Percentiles rank a stretch among this genome's conserved stretches.
phyloP scores from a whole-genome alignment of 345 rosid genomes.

The Boechera retrofracta region DNA sequence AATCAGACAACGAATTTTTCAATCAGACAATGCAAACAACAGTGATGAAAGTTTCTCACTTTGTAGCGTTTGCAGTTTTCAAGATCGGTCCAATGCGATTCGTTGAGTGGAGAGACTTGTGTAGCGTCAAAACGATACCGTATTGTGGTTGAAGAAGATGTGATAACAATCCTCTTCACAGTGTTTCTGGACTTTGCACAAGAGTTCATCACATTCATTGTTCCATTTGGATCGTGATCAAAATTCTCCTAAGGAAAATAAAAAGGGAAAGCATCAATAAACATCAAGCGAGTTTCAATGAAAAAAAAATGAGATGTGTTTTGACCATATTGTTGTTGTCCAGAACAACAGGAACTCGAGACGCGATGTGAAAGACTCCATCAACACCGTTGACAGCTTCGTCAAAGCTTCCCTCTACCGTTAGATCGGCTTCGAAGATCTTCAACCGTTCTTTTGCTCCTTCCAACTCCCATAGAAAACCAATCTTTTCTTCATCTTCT shows the following conservation, averaged over 20 bases:
- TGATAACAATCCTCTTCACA: constrained; percentile 70
- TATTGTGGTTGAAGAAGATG: constrained; percentile 76
- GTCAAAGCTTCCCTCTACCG: constrained; percentile 68
- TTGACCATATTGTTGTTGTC: constrained; percentile 55
- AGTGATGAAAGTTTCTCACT: constrained; percentile 41
- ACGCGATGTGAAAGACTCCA: constrained; percentile 79
- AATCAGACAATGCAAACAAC: neutral
- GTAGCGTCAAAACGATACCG: constrained; percentile 62
- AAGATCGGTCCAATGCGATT: constrained; percentile 78
- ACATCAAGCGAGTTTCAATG: neutral
- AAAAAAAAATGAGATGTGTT: neutral
- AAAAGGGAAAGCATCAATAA: too few species aligned
- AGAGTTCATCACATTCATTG: constrained; percentile 67
- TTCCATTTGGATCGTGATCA: constrained; percentile 69
- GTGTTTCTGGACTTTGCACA: constrained; percentile 52
- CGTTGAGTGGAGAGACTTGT: constrained; percentile 63
- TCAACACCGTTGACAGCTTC: constrained; percentile 67
- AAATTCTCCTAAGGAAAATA: neutral
- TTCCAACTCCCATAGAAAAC: constrained; percentile 53
- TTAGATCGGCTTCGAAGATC: constrained; percentile 66
- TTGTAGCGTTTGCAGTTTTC: constrained; percentile 72
- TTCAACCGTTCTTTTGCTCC: constrained; percentile 73
- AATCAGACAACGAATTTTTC: neutral
- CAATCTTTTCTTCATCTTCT: constrained; percentile 53
- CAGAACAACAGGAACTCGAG: constrained; percentile 67